A percentile compares a stretch with the other conserved stretches of the same genome.
Conservation (phyloP, 495 filamentous ascomycete genomes). For the Rostrohypoxylon terebratum region DNA sequence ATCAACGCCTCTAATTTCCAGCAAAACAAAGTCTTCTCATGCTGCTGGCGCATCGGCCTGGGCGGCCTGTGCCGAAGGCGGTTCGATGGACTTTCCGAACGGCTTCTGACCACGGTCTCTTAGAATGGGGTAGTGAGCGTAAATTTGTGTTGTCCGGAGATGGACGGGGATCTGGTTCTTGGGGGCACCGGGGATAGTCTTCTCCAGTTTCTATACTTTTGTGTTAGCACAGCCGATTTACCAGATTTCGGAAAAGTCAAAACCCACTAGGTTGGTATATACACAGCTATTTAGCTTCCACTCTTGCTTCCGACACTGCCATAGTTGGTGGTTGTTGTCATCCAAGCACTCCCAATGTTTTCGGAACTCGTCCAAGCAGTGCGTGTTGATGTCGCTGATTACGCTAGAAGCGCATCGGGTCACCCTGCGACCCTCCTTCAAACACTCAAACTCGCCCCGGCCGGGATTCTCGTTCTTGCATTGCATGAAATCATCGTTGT, state of each 20-base stretch:
- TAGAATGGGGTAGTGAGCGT: conserved; percentile 66
- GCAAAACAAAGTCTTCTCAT: conserved; percentile 15
- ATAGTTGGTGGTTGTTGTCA: conserved; percentile 95
- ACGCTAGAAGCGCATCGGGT: conserved; percentile 96
- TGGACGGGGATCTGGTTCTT: conserved; percentile 84
- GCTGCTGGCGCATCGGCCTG: conserved; percentile 44
- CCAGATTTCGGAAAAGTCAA: background rate
- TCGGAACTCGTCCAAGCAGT: conserved; percentile 90
- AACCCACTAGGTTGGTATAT: conserved; percentile 89
- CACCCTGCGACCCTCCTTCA: conserved; percentile 95
- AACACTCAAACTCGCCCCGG: conserved; percentile 89
- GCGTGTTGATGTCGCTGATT: conserved; percentile 96
- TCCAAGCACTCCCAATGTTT: conserved; percentile 95
- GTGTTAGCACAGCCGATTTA: conserved; percentile 25
- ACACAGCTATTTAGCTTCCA: conserved; percentile 91
- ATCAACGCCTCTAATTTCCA: background rate
- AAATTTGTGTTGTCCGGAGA: conserved; percentile 81
- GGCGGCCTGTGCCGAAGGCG: conserved; percentile 46
- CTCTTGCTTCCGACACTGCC: conserved; percentile 85
- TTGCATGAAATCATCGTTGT: conserved; percentile 99
- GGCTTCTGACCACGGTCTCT: conserved; percentile 48
- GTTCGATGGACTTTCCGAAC: conserved; percentile 53
- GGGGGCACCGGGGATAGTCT: conserved; percentile 87
- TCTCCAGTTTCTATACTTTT: conserved; percentile 79
- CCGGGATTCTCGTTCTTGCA: conserved; percentile 94